phyloP scores from a whole-genome alignment of 176 grass and related monocot genomes.

The Calamus simplicifolius region DNA sequence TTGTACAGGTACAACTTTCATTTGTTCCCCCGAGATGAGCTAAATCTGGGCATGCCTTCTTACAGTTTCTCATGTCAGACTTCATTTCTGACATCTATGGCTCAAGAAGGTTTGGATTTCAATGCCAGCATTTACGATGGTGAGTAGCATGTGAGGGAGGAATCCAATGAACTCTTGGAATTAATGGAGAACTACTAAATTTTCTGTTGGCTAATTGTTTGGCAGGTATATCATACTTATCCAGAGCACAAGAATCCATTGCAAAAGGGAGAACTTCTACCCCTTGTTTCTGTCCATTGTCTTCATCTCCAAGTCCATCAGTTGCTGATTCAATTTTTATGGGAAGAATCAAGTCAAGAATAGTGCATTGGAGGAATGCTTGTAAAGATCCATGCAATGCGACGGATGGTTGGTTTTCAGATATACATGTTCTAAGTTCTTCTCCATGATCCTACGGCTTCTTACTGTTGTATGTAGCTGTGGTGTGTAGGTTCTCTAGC shows the following conservation, averaged over 20 bases:
- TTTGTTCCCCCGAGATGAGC: conserved; percentile 83
- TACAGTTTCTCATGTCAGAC: conserved; percentile 91
- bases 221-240: conserved; percentile 87
- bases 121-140: conserved; percentile 94
- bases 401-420: conserved; percentile 45
- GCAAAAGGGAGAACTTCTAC: conserved; percentile 42
- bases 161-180: too few relatives aligned
- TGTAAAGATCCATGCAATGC: conserved; percentile 35
- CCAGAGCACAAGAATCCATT: conserved; percentile 86
- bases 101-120: conserved; percentile 93
- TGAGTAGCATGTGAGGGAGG: conserved; percentile 13
- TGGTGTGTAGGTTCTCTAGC: conserved; percentile 34
- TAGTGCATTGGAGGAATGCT: conserved; percentile 50
- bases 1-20: conserved; percentile 87
- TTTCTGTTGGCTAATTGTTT: neutral
- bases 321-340: conserved; percentile 73
- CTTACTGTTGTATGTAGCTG: conserved; percentile 14
- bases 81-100: conserved; percentile 73
- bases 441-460: conserved; percentile 1
- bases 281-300: conserved; percentile 15
- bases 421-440: neutral
- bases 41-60: conserved; percentile 65
- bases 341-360: conserved; percentile 59
- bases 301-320: conserved; percentile 32
- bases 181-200: too few relatives aligned